These are phyloP conservation scores for Carpinus viminea DNA, from an alignment of 306 rosid species.

Conservation along the genomic window DNA sequence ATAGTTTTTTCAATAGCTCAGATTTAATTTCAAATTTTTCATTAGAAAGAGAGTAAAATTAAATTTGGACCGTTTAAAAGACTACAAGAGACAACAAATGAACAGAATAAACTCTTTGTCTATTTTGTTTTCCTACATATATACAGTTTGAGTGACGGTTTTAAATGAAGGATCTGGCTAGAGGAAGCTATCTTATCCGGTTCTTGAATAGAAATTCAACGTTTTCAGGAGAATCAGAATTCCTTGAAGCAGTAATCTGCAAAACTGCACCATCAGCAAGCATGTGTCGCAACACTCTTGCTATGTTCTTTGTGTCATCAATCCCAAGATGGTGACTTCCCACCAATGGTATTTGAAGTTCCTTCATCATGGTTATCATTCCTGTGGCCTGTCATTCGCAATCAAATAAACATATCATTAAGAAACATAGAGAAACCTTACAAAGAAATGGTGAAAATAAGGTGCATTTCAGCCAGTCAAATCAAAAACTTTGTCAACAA, in stretches of 20 bases:
- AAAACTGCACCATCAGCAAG: slow-evolving; percentile 73
- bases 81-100: not conserved
- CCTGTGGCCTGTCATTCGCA: slow-evolving; percentile 74
- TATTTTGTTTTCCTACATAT: not conserved
- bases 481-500: not conserved
- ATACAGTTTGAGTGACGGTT: not conserved
- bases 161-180: not conserved
- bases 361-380: slow-evolving; percentile 87
- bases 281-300: slow-evolving; percentile 78
- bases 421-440: not conserved
- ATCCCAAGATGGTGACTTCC: slow-evolving; percentile 99
- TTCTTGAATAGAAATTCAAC: slow-evolving; percentile 74
- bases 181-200: slow-evolving; percentile 55
- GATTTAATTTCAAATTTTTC: too few species aligned
- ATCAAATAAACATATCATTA: slow-evolving; percentile 18
- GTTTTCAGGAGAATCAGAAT: slow-evolving; percentile 48
- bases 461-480: not conserved
- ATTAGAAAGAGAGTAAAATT: too few species aligned
- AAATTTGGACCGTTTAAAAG: too few species aligned
- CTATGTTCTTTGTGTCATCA: slow-evolving; percentile 87
- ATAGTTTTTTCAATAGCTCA: too few species aligned
- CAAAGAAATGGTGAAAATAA: not conserved
- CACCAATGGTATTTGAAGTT: slow-evolving; percentile 62
- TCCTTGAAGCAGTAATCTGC: slow-evolving; percentile 73
- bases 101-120: not conserved